Percentiles rank a stretch among this genome's conserved stretches.
Conservation (phyloP, 2,329 filamentous ascomycete genomes). For the Talaromyces verruculosus region DNA sequence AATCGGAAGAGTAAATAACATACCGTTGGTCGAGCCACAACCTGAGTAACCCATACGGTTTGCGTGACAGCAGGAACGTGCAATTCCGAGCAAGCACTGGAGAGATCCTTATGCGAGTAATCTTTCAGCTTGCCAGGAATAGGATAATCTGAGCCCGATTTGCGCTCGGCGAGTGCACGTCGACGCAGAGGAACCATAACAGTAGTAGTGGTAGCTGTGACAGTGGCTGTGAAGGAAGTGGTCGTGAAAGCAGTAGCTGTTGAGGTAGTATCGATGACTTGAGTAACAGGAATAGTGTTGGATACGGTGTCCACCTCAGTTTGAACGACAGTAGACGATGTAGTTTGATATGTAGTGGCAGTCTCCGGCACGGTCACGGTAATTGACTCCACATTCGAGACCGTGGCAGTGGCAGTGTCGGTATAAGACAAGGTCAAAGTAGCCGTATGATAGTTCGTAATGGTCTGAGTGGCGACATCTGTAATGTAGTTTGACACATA, state of each 20-base stretch:
- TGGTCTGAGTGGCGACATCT: neutral
- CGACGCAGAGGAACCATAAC: neutral
- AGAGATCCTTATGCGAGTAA: neutral
- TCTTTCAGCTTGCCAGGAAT: neutral
- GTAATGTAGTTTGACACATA: conserved; percentile 3
- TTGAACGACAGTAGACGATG: neutral
- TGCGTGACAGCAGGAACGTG: neutral
- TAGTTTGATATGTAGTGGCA: neutral
- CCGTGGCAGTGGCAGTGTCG: neutral
- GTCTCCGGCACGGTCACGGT: neutral
- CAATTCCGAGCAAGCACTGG: neutral
- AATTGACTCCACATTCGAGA: neutral
- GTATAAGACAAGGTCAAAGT: conserved; percentile 1
- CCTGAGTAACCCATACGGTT: conserved; percentile 1
- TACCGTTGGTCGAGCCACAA: neutral
- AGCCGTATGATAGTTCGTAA: conserved; percentile 2
- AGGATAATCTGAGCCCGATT: neutral
- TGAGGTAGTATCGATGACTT: conserved; percentile 1
- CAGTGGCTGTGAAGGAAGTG: neutral
- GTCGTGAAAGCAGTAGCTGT: neutral
- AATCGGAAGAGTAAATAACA: neutral
- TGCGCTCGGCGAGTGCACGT: neutral
- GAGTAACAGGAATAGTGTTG: neutral
- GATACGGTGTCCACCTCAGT: neutral
- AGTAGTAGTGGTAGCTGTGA: neutral